Evolutionary conservation across 1,139 yeast genomes (phyloP), one percentile per base, ranked within the genome.

Genomic region (Wickerhamiella infanticola): DNA sequence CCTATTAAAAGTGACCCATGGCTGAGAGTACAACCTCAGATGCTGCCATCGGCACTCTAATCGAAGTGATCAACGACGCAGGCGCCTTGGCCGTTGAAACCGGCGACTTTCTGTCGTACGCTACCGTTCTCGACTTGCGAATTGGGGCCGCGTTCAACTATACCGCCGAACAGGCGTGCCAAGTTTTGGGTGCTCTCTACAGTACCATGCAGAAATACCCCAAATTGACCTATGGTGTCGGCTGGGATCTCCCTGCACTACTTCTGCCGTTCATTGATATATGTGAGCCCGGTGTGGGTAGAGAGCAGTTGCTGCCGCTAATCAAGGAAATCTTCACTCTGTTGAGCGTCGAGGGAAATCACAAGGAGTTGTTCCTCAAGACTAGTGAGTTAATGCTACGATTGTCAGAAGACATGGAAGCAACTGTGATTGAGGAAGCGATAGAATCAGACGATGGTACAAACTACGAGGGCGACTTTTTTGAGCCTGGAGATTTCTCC

Each of bases 201-300:
- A 64, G 59, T 0, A 63, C 74, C 0, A 60, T 84, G 33, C 51
- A 58, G 2, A 59, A 58, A 0, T 40, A 55, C 37, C 57, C 67
- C 27, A 68, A 69, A n/a, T 61, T 84, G 36, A 67, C 78, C 0
- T 66, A 72, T 49, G 83, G 81, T 54, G 74, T 84, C 48, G 94
- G 94, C 1, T 86, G 96, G 96, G 95, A 86, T 60, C 59, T 86
- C 24, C 95, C 95, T 0, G 71, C 68, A 33, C 58, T 82, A 40
- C 55, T 86, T 23, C 58, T 83, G 39, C 56, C 58, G 25, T 64
- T 58, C 48, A 52, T 63, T 26, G 59, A 56, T 48, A 49, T 54
- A 44, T 49, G 50, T 59, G 43, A 41, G 35, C 67, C 23, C 48
- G 53, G 4, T 45, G 52, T 0, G 58, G 41, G 41, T 13, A 31